Evolutionary conservation across 257 asterid species (phyloP).

Genomic region (Vinca minor): DNA sequence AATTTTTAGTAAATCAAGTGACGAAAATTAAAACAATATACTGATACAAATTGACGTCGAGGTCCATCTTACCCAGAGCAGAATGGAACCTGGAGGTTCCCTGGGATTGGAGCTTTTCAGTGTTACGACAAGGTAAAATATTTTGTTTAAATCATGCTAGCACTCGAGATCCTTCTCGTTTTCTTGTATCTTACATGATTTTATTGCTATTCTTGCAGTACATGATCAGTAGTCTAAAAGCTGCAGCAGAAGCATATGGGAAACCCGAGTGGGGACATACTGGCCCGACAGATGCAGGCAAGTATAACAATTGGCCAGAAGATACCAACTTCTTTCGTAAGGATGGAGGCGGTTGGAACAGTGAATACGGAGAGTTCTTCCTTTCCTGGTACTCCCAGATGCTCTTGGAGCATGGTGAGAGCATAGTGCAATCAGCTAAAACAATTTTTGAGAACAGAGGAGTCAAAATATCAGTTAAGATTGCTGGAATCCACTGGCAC

Average conservation of each 20-base stretch:
- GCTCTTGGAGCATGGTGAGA: slow-evolving; percentile 85
- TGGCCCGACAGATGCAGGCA: slow-evolving; percentile 88
- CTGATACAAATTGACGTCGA: slow-evolving; percentile 96
- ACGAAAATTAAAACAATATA: too few species aligned
- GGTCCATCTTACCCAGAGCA: slow-evolving; percentile 89
- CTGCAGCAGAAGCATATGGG: slow-evolving; percentile 70
- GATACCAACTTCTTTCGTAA: slow-evolving; percentile 82
- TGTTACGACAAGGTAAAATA: slow-evolving; percentile 82
- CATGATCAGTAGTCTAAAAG: slow-evolving; percentile 79
- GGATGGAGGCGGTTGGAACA: slow-evolving; percentile 76
- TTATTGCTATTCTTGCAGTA: slow-evolving; percentile 42
- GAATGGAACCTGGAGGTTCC: slow-evolving; percentile 75
- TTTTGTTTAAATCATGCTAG: not conserved
- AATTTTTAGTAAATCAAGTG: slow-evolving; percentile 31
- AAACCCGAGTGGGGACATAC: slow-evolving; percentile 91
- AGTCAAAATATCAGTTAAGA: slow-evolving; percentile 73
- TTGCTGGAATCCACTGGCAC: slow-evolving; percentile 97
- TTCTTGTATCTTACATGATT: not conserved
- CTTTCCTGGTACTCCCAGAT: slow-evolving; percentile 82
- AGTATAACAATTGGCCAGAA: slow-evolving; percentile 96
- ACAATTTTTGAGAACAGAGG: slow-evolving; percentile 37
- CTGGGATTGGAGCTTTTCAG: slow-evolving; percentile 94
- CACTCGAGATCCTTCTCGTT: not conserved
- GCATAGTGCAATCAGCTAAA: slow-evolving; percentile 53
- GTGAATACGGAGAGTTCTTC: slow-evolving; percentile 73